phyloP scores from a whole-genome alignment of 2,329 filamentous ascomycete genomes.

The Nemania sp. region DNA sequence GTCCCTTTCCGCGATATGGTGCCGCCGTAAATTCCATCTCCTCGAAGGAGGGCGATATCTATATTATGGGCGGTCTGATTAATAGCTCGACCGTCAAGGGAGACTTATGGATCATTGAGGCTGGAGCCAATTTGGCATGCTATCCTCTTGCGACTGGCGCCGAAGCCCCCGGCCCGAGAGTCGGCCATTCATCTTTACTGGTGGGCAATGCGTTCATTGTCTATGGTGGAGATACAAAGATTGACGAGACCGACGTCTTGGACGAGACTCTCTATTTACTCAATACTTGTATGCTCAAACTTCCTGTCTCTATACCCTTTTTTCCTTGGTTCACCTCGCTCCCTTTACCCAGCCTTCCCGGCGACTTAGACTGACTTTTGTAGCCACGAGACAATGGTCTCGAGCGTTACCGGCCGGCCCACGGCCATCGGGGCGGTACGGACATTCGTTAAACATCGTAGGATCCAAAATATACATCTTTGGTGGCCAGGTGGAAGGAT shows the following conservation, averaged over 20 bases:
- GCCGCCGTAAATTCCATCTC: slow-evolving; percentile 90
- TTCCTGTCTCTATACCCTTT: slow-evolving; percentile 28
- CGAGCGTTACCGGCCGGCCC: slow-evolving; percentile 85
- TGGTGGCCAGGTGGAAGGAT: slow-evolving; percentile 94
- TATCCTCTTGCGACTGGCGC: slow-evolving; percentile 90
- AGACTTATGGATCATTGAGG: slow-evolving; percentile 97
- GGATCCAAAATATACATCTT: slow-evolving; percentile 98
- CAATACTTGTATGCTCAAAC: slow-evolving; percentile 79
- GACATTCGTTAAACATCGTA: slow-evolving; percentile 93
- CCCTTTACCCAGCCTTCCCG: slow-evolving; percentile 8
- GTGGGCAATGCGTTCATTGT: slow-evolving; percentile 99
- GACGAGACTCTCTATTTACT: slow-evolving; percentile 96
- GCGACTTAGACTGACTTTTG: slow-evolving; percentile 4
- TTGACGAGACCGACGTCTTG: slow-evolving; percentile 86
- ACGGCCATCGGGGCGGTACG: slow-evolving; percentile 87
- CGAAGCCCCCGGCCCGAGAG: slow-evolving; percentile 91
- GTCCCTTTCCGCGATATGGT: slow-evolving; percentile 94
- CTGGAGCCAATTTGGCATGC: slow-evolving; percentile 82
- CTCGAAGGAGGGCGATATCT: slow-evolving; percentile 96
- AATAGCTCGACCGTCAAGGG: slow-evolving; percentile 95
- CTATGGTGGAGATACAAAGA: slow-evolving; percentile 97
- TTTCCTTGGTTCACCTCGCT: not conserved
- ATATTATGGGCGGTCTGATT: slow-evolving; percentile 95
- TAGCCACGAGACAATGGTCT: slow-evolving; percentile 98
- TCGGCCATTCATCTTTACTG: slow-evolving; percentile 89